Conservation (phyloP, 2,329 filamentous ascomycete species). For the Achaetomium macrosporum region DNA sequence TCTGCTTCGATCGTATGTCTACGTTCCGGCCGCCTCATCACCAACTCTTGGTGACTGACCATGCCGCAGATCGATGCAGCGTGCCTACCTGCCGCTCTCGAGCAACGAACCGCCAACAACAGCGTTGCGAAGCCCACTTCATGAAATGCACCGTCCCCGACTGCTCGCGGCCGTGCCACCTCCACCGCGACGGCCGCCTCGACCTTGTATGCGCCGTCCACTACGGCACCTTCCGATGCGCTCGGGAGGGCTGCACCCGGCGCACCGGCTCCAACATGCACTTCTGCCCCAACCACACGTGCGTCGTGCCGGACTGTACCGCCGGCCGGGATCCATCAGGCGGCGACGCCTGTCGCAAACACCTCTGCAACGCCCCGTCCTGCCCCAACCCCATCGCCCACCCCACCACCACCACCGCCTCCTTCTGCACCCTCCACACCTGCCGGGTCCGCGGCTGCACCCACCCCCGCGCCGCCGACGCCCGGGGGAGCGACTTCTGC, state of each 20-base stretch:
- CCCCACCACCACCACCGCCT: neutral
- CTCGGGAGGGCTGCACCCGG: conserved; percentile 10
- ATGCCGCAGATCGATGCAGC: conserved; percentile 17
- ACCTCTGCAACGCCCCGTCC: neutral
- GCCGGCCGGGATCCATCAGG: neutral
- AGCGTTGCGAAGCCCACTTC: conserved; percentile 16
- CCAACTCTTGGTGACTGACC: neutral
- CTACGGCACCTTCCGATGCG: conserved; percentile 17
- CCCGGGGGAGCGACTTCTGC: conserved; percentile 5
- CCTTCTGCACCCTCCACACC: conserved; percentile 1
- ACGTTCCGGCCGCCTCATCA: neutral
- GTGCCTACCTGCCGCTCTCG: conserved; percentile 10
- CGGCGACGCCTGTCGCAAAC: neutral
- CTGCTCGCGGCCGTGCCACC: conserved; percentile 15
- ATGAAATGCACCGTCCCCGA: conserved; percentile 8
- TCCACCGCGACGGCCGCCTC: conserved; percentile 10
- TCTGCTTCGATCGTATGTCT: conserved; percentile 12
- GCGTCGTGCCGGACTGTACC: conserved; percentile 14
- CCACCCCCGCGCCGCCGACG: neutral
- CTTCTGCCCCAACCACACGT: conserved; percentile 20
- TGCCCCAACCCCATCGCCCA: neutral
- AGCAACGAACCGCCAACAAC: conserved; percentile 12
- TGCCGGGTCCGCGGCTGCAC: neutral
- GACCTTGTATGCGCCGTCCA: conserved; percentile 18
- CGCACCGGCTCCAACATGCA: conserved; percentile 2